phyloP scores from a whole-genome alignment of 352 stramenopile species.

The Phytophthora crassamura region DNA sequence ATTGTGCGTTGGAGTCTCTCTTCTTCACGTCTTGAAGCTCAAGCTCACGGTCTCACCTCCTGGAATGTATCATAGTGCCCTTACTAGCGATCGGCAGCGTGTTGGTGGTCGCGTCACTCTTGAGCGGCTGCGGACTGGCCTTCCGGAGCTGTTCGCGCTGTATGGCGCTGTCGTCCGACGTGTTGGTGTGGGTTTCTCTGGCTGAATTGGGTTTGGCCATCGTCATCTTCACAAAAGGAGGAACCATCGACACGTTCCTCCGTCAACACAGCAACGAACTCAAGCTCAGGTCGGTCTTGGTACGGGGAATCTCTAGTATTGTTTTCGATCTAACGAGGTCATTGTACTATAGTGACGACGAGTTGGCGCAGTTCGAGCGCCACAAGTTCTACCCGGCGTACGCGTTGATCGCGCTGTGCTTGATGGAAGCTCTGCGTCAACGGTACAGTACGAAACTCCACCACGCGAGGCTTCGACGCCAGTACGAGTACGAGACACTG shows the following conservation, averaged over 20 bases:
- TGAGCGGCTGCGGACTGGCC: constrained; percentile 72
- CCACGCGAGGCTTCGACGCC: constrained; percentile 53
- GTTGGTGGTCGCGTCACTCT: constrained; percentile 56
- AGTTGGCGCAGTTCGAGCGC: constrained; percentile 63
- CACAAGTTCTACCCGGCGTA: constrained; percentile 84
- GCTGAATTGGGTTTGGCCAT: constrained; percentile 74
- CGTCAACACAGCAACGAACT: constrained; percentile 71
- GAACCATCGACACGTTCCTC: constrained; percentile 70
- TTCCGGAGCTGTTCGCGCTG: constrained; percentile 53
- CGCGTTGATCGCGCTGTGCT: constrained; percentile 64
- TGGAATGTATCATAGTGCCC: constrained; percentile 36
- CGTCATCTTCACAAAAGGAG: constrained; percentile 80
- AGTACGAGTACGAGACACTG: constrained; percentile 70
- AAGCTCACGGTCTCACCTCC: not conserved
- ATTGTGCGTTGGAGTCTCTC: constrained; percentile 38
- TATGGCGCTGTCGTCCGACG: constrained; percentile 60
- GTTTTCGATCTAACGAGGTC: not conserved
- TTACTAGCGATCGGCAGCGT: constrained; percentile 62
- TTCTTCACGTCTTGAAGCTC: not conserved
- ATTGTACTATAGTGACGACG: constrained; percentile 36
- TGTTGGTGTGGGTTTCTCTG: constrained; percentile 69
- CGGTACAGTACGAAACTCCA: constrained; percentile 73
- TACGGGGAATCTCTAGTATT: not conserved
- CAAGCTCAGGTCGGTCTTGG: constrained; percentile 54
- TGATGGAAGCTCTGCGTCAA: constrained; percentile 82